Conservation (phyloP, 2,329 filamentous ascomycete genomes). For the Alternaria metachromatica region DNA sequence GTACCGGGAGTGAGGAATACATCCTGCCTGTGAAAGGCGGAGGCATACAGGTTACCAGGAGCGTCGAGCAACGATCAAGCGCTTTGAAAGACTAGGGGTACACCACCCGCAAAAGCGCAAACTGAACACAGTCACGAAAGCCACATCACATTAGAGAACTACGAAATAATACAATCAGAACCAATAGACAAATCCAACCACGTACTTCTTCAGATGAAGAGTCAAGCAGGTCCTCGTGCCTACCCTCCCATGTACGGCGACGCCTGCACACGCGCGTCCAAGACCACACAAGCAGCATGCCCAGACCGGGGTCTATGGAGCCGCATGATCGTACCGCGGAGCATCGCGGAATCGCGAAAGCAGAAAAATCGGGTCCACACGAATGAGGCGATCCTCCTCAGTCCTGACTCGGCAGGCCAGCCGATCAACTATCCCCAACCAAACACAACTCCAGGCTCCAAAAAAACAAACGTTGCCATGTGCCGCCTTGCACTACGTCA, state of each 20-base stretch:
- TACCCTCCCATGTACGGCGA: neutral
- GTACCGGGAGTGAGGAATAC: conserved; percentile 5
- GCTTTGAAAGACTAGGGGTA: neutral
- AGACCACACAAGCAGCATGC: neutral
- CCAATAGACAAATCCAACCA: neutral
- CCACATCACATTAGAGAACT: neutral
- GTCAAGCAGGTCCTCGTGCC: neutral
- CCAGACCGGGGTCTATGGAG: neutral
- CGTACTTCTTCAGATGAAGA: neutral
- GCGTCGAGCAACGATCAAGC: conserved; percentile 8
- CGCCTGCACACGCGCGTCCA: neutral
- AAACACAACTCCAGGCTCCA: neutral
- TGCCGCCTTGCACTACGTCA: neutral
- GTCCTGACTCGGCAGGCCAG: neutral
- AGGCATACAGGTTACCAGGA: conserved; percentile 9
- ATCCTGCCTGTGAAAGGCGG: conserved; percentile 3
- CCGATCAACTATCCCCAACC: neutral
- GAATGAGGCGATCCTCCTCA: neutral
- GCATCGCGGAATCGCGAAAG: neutral
- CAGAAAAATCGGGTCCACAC: neutral
- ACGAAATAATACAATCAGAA: neutral
- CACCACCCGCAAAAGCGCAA: neutral
- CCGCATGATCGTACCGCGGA: neutral
- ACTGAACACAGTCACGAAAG: neutral
- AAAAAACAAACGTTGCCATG: neutral